Percentiles rank a stretch among this genome's conserved stretches.
Evolutionary conservation across 768 basidiomycete genomes (phyloP).

Genomic region (Plicaturopsis crispa): DNA sequence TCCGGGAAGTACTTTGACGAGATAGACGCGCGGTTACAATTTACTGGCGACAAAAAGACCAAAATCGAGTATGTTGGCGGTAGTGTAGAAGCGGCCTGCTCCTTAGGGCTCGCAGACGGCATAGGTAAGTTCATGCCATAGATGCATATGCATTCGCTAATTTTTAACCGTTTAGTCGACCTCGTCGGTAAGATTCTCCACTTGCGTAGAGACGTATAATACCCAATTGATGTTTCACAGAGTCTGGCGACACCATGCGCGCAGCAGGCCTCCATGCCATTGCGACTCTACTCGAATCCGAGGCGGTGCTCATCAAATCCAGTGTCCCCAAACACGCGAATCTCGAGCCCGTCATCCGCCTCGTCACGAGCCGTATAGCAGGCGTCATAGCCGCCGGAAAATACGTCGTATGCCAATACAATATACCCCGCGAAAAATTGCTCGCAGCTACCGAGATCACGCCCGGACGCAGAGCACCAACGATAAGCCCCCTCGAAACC

Average conservation of each 20-base stretch:
- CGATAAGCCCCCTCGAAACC: slow-evolving; percentile 78
- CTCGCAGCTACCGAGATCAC: slow-evolving; percentile 61
- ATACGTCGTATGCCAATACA: slow-evolving; percentile 91
- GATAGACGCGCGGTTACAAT: slow-evolving; percentile 47
- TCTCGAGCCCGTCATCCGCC: slow-evolving; percentile 58
- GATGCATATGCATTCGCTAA: slow-evolving; percentile 1
- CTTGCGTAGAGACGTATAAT: background rate
- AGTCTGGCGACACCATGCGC: slow-evolving; percentile 99
- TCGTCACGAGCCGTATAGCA: slow-evolving; percentile 82
- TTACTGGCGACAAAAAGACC: slow-evolving; percentile 55
- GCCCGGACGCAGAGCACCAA: slow-evolving; percentile 85
- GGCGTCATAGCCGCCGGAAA: slow-evolving; percentile 85
- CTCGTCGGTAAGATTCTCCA: slow-evolving; percentile 69
- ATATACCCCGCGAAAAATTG: slow-evolving; percentile 64
- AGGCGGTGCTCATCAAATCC: slow-evolving; percentile 92
- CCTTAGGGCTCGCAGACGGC: slow-evolving; percentile 92
- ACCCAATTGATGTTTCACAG: slow-evolving; percentile 29
- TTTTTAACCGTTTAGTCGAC: slow-evolving; percentile 65
- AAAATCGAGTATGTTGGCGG: slow-evolving; percentile 94
- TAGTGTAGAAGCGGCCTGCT: slow-evolving; percentile 96
- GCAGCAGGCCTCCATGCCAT: slow-evolving; percentile 94
- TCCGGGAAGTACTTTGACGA: slow-evolving; percentile 68
- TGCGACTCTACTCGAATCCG: slow-evolving; percentile 75
- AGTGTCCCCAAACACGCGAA: slow-evolving; percentile 53
- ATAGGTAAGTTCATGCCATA: slow-evolving; percentile 57